Percentiles rank a stretch among this genome's conserved stretches.
phyloP scores from a whole-genome alignment of 129 eudicot species.

The Daucus carota region DH1_v3.0 NC_030383.2:50290001-50290500 shows the following conservation, averaged over 20 bases:
- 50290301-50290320: background rate
- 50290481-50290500: background rate
- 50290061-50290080: background rate
- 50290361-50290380: background rate
- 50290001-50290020: conserved; percentile 37
- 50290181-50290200: background rate
- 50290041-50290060: background rate
- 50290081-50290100: background rate
- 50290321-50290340: background rate
- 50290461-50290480: background rate
- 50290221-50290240: background rate
- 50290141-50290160: background rate
- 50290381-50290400: background rate
- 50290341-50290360: background rate
- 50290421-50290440: background rate
- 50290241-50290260: background rate
- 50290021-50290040: conserved; percentile 48
- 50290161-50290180: background rate
- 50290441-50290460: background rate
- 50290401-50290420: background rate
- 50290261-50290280: background rate
- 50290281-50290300: too few species aligned
- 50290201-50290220: background rate
- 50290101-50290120: background rate
- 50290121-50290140: background rate